Evolutionary conservation across 768 basidiomycete genomes (phyloP), one percentile per base, ranked within the genome.

Genomic region (Trametes cinnabarina): DNA sequence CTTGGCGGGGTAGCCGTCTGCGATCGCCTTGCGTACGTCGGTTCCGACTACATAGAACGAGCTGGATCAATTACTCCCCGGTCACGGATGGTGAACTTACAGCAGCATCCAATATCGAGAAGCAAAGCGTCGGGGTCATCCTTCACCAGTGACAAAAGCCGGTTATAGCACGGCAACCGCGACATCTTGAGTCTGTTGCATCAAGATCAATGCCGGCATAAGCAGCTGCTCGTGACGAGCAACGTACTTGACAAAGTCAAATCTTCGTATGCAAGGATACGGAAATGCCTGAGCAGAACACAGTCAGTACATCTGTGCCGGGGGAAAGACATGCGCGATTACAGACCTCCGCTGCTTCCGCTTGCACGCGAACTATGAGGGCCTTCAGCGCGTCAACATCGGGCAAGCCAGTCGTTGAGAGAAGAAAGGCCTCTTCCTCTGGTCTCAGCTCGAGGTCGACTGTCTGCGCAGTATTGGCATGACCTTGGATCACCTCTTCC

Each of bases 91-190:
- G 4, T 17, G n/a, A n/a, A 25, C 74, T 57, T 57, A 80, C 79
- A 71, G 60, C 77, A 78, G 58, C 78, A 79, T 5, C 76, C 80
- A 9, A 80, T 66, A 41, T 82, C 80, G 8, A 81, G 67, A 22
- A 79, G 68, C 11, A 81, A 68, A 0, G 73, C 74, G 1, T 69
- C 69, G 4, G 62, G 37, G 26, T 73, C 73, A 23, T 74, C 72
- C 47, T 59, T 68, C 7, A 73, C 77, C 11, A 80, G 67, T 39
- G 68, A 66, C 8, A 79, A 66, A 8, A 77, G 51, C 6, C 65
- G 47, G 3, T 55, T 20, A 57, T 73, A 73, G 6, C 58, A 61
- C 3, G 68, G 66, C 34, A 67, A 50, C 25, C 63, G 57, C 0
- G 66, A 52, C 15, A 71, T 64, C 51, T 66, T 68, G 37, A 62